A percentile compares a stretch with the other conserved stretches of the same genome.
Evolutionary conservation across 352 stramenopile species (phyloP).

Genomic region (Aphanomyces euteiches): DNA sequence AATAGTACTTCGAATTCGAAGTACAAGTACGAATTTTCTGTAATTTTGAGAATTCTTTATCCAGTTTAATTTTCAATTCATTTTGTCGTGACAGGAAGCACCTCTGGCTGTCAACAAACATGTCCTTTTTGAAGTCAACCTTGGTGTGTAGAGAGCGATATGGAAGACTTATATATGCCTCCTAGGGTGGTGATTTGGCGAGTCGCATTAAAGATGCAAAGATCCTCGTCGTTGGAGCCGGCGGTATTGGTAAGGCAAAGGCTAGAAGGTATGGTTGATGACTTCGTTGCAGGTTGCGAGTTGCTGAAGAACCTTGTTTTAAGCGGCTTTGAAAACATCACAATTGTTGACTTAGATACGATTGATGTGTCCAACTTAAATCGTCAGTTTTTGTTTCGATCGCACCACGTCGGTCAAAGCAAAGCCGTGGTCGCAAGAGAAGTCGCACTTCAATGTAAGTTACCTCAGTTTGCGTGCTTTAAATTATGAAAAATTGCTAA

Average conservation of each 20-base stretch:
- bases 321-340: conserved; percentile 90
- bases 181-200: conserved; percentile 54
- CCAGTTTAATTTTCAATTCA: too few species aligned
- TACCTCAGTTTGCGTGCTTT: neutral
- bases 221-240: conserved; percentile 96
- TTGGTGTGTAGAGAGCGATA: conserved; percentile 18
- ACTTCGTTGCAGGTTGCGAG: conserved; percentile 84
- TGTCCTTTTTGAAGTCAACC: conserved; percentile 18
- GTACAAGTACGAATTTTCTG: too few species aligned
- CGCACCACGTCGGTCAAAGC: conserved; percentile 94
- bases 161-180: neutral
- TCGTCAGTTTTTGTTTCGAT: conserved; percentile 99
- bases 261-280: neutral
- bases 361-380: conserved; percentile 99
- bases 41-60: too few species aligned
- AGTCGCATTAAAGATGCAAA: conserved; percentile 73
- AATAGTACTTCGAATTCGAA: too few species aligned
- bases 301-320: conserved; percentile 99
- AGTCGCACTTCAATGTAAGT: conserved; percentile 51
- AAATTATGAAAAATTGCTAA: neutral
- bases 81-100: too few species aligned
- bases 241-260: conserved; percentile 90
- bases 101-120: neutral
- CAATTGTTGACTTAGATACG: conserved; percentile 98
- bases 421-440: conserved; percentile 91